Base-by-base conservation (phyloP, 2,329 filamentous ascomycete genomes). In the Clarireedia homoeocarpa region DNA sequence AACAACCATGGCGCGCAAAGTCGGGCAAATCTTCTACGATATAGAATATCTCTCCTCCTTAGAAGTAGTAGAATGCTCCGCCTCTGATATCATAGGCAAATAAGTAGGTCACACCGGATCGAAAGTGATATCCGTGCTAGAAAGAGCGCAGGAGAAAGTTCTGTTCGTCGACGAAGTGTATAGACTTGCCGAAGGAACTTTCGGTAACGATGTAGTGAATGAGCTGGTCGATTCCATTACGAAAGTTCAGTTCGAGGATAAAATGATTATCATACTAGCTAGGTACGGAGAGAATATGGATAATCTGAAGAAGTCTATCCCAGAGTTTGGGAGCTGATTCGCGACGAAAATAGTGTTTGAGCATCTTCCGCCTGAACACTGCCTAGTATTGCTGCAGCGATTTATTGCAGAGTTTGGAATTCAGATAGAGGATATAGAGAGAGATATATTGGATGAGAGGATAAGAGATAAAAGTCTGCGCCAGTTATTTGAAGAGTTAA, bases 1-100 rank as follows among this genome's bases (percentile, higher is more conserved):
- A 64, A 89, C 86, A 0, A 84, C 83, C 0, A 89, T 79, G 0
- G 88, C 88, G 0, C 73, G 77, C 15, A 86, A 84, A 59, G 88
- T 91, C 77, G 87, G 87, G 3, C 80, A 88, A 59, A 74, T 91
- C 0, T 91, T 82, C 65, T 91, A 88, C 64, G 83, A 91, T 62
- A 81, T 90, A 76, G 86, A 86, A 0, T 80, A 91, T 36, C 71
- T 91, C 0, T 71, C 79, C 0, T 74, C 73, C 0, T 76, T 74
- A 0, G 78, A 84, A 26, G 83, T 90, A 0, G 66, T 83, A 0
- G 84, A 89, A 54, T 80, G 76, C 47, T 90, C 87, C 0, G 83
- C 84, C 0, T 81, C 82, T 0, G 85, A 91, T 34, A 67, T 91
- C 0, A 75, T 91, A 0, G 87, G 82, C 0, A 73, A 86, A 58